Conservation (phyloP, 805 yeast species). For the Yarrowia deformans region DNA sequence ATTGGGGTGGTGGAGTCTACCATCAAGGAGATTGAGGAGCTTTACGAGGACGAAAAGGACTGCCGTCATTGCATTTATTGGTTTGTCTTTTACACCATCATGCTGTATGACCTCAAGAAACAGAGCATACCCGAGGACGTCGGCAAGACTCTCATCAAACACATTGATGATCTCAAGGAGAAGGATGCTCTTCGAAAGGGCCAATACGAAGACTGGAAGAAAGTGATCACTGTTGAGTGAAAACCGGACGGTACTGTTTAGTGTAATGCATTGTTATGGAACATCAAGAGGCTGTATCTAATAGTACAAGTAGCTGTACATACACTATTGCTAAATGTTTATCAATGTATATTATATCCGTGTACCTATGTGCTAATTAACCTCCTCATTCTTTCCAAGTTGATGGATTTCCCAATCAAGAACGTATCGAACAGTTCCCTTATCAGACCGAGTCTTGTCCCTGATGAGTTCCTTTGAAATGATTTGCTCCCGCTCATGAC, state of each 20-base stretch:
- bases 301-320: no score
- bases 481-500: not conserved
- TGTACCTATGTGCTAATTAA: constrained; percentile 21
- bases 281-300: no score
- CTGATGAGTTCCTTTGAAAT: constrained; percentile 9
- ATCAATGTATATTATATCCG: no score
- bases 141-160: constrained; percentile 48
- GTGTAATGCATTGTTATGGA: not conserved
- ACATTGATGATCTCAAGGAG: constrained; percentile 49
- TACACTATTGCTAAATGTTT: no score
- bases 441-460: constrained; percentile 47
- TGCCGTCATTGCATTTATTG: constrained; percentile 79
- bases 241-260: not conserved
- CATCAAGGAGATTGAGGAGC: constrained; percentile 60
- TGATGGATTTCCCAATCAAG: constrained; percentile 47
- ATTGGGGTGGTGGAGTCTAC: constrained; percentile 56
- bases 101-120: constrained; percentile 41
- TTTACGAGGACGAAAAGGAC: constrained; percentile 75
- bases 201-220: constrained; percentile 44
- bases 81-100: constrained; percentile 55
- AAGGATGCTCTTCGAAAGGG: constrained; percentile 46
- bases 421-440: constrained; percentile 49
- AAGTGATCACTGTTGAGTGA: not conserved
- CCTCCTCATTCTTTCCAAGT: constrained; percentile 41
- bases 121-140: constrained; percentile 41